Base-by-base conservation (phyloP, 805 yeast species). In the Starmerella tilneyi region DNA sequence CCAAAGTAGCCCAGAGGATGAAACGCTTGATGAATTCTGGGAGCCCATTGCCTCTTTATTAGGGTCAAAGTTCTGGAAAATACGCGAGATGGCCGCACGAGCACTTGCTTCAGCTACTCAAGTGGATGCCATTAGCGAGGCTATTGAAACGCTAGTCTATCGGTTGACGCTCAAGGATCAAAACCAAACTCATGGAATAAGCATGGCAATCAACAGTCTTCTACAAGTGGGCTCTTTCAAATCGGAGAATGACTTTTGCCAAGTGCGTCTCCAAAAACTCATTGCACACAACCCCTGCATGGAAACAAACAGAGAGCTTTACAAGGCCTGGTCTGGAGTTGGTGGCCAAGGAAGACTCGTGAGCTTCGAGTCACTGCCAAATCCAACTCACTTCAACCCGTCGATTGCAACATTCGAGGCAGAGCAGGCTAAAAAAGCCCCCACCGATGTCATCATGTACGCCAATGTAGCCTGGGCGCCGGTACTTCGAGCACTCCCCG, bases 71-170 rank as follows among this genome's bases (percentile, higher is more conserved):
- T 66, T 71, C 45, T 89, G 95, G 95, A 85, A 85, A 55, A 72
- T 92, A 8, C 72, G 98, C 50, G 96, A 88, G 57, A 74, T 84
- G 75, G 82, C 94, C 0, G 84, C 95, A 0, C 70, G 78, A 56
- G 74, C 85, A 4, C 56, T 84, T 2, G 74, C 80, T 0, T 63
- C 79, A 0, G 60, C 74, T 12, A 49, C 64, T 8, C 53, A 56
- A 1, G 65, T 62, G 1, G 58, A 63, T 8, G 22, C 21, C 8
- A 55, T 63, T 2, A 46, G 55, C 1, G 51, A 52, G 4, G 67
- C 68, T 27, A 56, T 68, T 5, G 26, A 40, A 3, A 28, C 44
- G 0, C 52, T 72, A 8, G 36, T 68, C 11, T 31, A 41, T 0
- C 45, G 21, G 11, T 11, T 52, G 40, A 13, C 17, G 9, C 15